Conservation (phyloP, 257 asterid species). For the Solanum clarkiae region DNA sequence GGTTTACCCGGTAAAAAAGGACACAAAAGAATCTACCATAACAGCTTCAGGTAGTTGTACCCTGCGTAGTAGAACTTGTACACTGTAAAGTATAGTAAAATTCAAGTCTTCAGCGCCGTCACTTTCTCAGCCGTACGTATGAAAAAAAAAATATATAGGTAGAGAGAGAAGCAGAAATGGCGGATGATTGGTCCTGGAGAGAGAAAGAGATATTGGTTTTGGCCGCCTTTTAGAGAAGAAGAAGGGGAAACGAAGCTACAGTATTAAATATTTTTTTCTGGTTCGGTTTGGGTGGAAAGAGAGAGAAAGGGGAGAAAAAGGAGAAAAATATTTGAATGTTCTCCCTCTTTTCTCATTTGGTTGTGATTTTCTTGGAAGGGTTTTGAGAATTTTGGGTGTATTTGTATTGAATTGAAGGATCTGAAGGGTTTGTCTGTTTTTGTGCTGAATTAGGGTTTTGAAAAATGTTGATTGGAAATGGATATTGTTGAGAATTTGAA, state of each 20-base stretch:
- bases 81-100: not conserved
- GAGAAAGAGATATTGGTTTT: not conserved
- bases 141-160: not conserved
- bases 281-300: not conserved
- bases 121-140: not conserved
- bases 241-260: not conserved
- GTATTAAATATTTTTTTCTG: not conserved
- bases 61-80: not conserved
- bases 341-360: not conserved
- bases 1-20: not conserved
- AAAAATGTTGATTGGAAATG: conserved; percentile 39
- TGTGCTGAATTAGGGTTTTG: conserved; percentile 10
- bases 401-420: conserved; percentile 2
- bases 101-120: not conserved
- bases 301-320: not conserved
- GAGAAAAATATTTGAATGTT: not conserved
- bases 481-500: conserved; percentile 27
- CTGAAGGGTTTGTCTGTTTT: conserved; percentile 3
- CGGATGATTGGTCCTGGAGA: not conserved
- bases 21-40: not conserved
- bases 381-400: not conserved
- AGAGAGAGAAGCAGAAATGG: not conserved
- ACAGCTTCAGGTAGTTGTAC: not conserved
- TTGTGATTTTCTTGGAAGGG: not conserved
- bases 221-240: not conserved